Conservation (phyloP, 2,329 filamentous ascomycete genomes). For the Colletotrichum abscissum region DNA sequence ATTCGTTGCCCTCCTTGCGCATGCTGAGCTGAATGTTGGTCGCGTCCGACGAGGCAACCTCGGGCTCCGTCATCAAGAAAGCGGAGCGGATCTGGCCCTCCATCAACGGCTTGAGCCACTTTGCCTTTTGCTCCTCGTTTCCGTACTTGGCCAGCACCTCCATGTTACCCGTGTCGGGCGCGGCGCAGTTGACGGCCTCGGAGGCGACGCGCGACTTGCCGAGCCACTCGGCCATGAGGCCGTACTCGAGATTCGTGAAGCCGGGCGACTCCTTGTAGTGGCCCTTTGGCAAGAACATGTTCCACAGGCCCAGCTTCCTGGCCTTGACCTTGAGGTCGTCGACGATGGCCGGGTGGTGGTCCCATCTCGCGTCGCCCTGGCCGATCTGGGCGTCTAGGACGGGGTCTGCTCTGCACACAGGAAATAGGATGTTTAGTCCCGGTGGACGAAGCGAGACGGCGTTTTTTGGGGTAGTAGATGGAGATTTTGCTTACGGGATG, state of each 20-base stretch:
- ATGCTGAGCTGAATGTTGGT: conserved; percentile 92
- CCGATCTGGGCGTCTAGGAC: conserved; percentile 85
- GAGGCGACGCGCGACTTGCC: conserved; percentile 87
- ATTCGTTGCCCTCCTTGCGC: conserved; percentile 84
- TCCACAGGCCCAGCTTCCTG: conserved; percentile 89
- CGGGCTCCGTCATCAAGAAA: conserved; percentile 94
- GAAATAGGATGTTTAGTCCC: neutral
- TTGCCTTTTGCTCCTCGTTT: conserved; percentile 83
- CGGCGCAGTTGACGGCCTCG: conserved; percentile 90
- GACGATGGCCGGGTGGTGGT: conserved; percentile 80
- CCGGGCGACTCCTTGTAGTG: conserved; percentile 97
- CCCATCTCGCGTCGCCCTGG: conserved; percentile 81
- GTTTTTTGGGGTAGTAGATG: no score
- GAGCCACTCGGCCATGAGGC: conserved; percentile 95
- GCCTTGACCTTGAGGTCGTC: conserved; percentile 92
- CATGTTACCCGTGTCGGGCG: conserved; percentile 96
- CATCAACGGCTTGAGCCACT: conserved; percentile 85
- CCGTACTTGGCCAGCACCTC: conserved; percentile 94
- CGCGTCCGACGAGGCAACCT: conserved; percentile 89
- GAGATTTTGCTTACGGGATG: conserved; percentile 70
- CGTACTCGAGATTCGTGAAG: conserved; percentile 96
- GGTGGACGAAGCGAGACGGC: no score
- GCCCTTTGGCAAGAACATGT: conserved; percentile 95
- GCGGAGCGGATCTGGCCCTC: conserved; percentile 88
- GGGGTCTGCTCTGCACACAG: conserved; percentile 72